Evolutionary conservation across 1,284 basidiomycete species (phyloP), one percentile per base, ranked within the genome.

Genomic region (Cryptococcus floricola): DNA sequence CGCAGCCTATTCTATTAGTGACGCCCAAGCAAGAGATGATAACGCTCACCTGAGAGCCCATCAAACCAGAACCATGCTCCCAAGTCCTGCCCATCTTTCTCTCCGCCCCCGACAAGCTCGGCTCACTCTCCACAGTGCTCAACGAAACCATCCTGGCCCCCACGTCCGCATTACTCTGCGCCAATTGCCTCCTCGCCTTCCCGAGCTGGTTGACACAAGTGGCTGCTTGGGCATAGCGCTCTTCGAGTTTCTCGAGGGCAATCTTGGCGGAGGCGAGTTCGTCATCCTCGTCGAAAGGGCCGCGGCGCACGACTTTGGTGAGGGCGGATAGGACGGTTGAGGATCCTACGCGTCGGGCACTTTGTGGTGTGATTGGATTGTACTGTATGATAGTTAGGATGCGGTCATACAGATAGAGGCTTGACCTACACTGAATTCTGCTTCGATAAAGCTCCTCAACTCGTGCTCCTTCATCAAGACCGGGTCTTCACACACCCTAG

Each of bases 391-490:
- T 52, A 87, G 68, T 90, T 31, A 50, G 48, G 13, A 34, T 54
- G 39, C 37, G 39, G 39, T 28, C 4, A 45, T 31, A 23, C 23
- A 45, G 23, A 47, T 19, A 45, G 48, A n/a, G 34, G 13, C 5
- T 25, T 52, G 38, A 73, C 80, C 58, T 59, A 81, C 81, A 3
- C 94, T 93, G 79, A 97, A 97, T 77, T 97, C 93, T 64, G 87
- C 91, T 77, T 97, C 93, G 60, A 97, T 84, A 72, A 97, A 97
- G 28, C 87, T 87, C 41, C 92, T 84, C 60, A 94, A 75, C 72
- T 97, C 94, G 68, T 96, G 93, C 62, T 97, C 92, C 56, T 85
- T 79, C 44, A 90, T 79, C 48, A 96, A 75, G 55, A 93, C 89
- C 1, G 85, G 85, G 71, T 97, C 91, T 67, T 91, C 89, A 75